phyloP scores from a whole-genome alignment of 1,284 basidiomycete species.

The Tetrapyrgos nigripes region DNA sequence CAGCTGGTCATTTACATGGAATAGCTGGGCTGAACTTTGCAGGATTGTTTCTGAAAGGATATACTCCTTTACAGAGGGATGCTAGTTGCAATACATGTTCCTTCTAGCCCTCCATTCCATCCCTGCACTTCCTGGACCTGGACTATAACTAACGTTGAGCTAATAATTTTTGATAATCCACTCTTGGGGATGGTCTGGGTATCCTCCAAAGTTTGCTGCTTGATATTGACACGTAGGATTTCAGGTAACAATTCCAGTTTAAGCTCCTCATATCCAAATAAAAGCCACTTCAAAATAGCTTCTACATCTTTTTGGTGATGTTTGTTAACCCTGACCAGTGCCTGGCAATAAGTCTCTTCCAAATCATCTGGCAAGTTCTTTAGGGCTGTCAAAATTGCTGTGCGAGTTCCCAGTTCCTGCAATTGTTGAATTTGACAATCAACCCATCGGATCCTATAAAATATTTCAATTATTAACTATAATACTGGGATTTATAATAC shows the following conservation, averaged over 20 bases:
- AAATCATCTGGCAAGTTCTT: not conserved
- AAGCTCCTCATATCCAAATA: not conserved
- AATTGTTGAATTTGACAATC: conserved; percentile 3
- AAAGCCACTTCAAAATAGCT: not conserved
- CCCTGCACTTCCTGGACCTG: not conserved
- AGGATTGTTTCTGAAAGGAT: not conserved
- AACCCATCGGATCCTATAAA: not conserved
- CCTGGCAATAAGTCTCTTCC: not conserved
- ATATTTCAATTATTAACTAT: not conserved
- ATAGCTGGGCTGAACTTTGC: not conserved
- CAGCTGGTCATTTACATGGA: not conserved
- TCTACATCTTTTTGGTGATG: not conserved
- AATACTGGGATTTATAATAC: not conserved
- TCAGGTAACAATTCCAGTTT: not conserved
- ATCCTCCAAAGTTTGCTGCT: not conserved
- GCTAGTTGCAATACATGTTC: conserved; percentile 3
- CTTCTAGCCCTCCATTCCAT: not conserved
- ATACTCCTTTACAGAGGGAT: conserved; percentile 10
- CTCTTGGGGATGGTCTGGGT: not conserved
- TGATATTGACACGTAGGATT: conserved; percentile 1
- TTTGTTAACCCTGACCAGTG: not conserved
- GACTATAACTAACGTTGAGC: not conserved
- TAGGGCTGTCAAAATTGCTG: not conserved
- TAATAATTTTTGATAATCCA: not conserved
- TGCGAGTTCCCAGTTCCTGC: not conserved